Evolutionary conservation across 23 red algal species (phyloP), one percentile per base, ranked within the genome.

Genomic region (Gracilaria gracilis): DNA sequence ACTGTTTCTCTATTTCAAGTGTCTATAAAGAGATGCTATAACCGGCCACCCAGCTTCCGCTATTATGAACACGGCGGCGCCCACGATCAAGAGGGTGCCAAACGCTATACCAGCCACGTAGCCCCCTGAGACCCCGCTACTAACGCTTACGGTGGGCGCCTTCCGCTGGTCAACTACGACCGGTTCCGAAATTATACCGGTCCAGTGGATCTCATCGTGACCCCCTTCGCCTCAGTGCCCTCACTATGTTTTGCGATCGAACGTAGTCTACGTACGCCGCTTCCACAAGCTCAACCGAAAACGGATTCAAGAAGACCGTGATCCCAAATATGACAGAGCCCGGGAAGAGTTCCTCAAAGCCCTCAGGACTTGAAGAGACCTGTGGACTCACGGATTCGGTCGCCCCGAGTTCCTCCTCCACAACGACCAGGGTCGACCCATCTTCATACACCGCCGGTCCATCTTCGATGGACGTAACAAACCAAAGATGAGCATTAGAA

Each of bases 191-290:
- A 19, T 15, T 55, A 55, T 55, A 6, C 51, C 51, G n/a, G 42
- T 46, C 11, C 42, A 46, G 42, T 7, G 11, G 4, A 46, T 11
- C 5, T 46, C 11, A 46, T 11, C 42, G 11, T 46, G 42, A 11
- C 42, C 42, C n/a, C 5, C 11, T 46, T 11, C 51, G 16, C 17
- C 16, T 55, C 51, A 55, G 51, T 1, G 11, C 1, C 1, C 51
- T 6, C 2, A 19, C 51, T 55, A 55, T 2, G 19, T 55, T 55
- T 19, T 55, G 51, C 11, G 51, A 84, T 3, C 79, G 69, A 20
- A 90, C 59, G 57, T 81, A 90, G 32, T 90, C 75, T 4, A 81
- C 32, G 42, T 90, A 90, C 33, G 74, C 73, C 0, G 72, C 74
- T 31, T 23, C 29, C 13, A 62, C 61, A 6, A 90, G 74, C 35